phyloP scores from a whole-genome alignment of 1,284 basidiomycete genomes.

The Marasmius sp. region DNA sequence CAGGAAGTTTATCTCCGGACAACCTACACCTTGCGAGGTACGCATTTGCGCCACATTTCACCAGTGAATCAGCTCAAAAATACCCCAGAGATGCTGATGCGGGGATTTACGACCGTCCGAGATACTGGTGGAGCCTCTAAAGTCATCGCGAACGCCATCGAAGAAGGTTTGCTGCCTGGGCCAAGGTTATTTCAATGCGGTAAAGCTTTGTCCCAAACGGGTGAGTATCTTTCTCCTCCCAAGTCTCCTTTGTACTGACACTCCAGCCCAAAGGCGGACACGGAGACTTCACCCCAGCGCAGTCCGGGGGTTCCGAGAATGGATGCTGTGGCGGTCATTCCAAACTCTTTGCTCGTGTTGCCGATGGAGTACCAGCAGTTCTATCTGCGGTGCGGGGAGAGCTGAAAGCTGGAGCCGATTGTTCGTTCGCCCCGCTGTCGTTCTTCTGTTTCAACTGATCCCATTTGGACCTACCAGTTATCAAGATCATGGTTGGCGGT shows the following conservation, averaged over 20 bases:
- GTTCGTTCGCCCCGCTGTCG: constrained; percentile 2
- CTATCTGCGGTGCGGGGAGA: constrained; percentile 43
- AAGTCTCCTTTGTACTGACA: background rate
- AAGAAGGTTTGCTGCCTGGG: constrained; percentile 42
- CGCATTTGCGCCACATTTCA: background rate
- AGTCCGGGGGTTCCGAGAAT: constrained; percentile 21
- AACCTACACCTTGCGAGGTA: constrained; percentile 38
- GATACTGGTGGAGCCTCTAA: constrained; percentile 49
- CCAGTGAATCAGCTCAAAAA: background rate
- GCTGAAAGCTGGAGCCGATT: constrained; percentile 45
- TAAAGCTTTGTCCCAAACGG: constrained; percentile 45
- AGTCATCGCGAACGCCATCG: constrained; percentile 38
- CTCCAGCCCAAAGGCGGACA: constrained; percentile 33
- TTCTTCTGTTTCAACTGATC: background rate
- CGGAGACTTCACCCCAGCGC: constrained; percentile 32
- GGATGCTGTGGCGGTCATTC: constrained; percentile 43
- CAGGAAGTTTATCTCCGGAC: constrained; percentile 36
- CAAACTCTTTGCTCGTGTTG: constrained; percentile 30
- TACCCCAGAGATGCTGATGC: constrained; percentile 37
- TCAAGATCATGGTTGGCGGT: constrained; percentile 45
- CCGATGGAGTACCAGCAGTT: constrained; percentile 40
- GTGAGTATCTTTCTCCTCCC: constrained; percentile 17
- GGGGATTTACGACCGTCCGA: constrained; percentile 51
- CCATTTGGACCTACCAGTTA: constrained; percentile 19
- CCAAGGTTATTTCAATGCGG: constrained; percentile 47